Base-by-base conservation (phyloP, 192 early-diverging fungal genomes). In the Backusella liffmaniae region DNA sequence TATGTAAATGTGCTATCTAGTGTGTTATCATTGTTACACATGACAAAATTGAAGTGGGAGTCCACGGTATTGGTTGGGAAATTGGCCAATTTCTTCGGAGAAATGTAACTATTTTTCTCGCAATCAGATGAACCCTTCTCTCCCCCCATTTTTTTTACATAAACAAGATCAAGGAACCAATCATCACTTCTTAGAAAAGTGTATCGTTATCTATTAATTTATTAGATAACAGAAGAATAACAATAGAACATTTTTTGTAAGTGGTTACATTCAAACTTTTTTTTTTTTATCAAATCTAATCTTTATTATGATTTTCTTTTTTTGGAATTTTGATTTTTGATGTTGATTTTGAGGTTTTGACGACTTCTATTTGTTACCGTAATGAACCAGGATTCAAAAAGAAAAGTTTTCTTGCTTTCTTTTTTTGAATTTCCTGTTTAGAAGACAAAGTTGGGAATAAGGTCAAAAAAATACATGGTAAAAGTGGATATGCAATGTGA, bases 221-320 rank as follows among this genome's bases (percentile, higher is more conserved):
- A 62, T 62, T 62, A 62, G 56, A 62, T 62, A 62, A 62, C 23
- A 62, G 37, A 39, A 39, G 29, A 62, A n/a, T n/a, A 49, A 26
- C 56, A 62, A 26, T 62, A 62, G 56, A 29, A 29, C 56, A n/a
- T 53, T 29, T 62, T 62, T 62, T 26, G 12, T 29, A 29, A 29
- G 23, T 62, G 21, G 23, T 29, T 53, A 62, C 23, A 49, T 44
- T 7, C 15, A n/a, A 49, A n/a, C 12, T 30, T 26, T 62, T 62
- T 26, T 59, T 59, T 59, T 62, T 62, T 62, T 62, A 56, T 56
- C 53, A 56, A 56, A 56, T 56, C 53, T 56, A 56, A 56, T 21
- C 53, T 56, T 56, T 56, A 23, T 23, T 56, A 23, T 56, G 8
- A 8, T 56, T 56, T 6, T 53, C 5, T 53, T 53, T 56, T 56